These are phyloP conservation scores for Onygenales sp. DNA, from an alignment of 2,329 filamentous ascomycete species.

Conservation along the genomic window DNA sequence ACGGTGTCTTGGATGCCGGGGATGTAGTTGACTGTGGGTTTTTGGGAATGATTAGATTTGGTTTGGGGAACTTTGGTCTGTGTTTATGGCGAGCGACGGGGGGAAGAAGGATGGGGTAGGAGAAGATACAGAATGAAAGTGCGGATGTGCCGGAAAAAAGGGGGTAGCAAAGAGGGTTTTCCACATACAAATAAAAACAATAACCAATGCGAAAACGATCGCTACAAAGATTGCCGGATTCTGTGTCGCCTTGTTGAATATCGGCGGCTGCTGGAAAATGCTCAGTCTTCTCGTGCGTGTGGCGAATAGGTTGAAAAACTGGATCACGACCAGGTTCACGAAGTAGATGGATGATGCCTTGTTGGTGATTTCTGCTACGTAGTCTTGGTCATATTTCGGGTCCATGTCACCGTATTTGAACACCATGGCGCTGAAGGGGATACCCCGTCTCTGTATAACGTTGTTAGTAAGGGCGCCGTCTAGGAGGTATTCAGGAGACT, in stretches of 20 bases:
- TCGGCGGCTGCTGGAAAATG: constrained; percentile 63
- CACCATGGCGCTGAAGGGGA: constrained; percentile 57
- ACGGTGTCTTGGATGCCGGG: constrained; percentile 54
- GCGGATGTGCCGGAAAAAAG: neutral
- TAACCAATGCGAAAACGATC: constrained; percentile 57
- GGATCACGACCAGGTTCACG: constrained; percentile 70
- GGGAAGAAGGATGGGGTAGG: neutral
- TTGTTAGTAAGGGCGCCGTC: constrained; percentile 15
- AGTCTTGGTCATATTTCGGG: constrained; percentile 43
- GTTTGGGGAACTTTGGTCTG: constrained; percentile 10
- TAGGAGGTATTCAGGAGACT: constrained; percentile 30
- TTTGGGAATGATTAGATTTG: neutral
- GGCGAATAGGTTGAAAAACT: constrained; percentile 60
- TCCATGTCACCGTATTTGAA: constrained; percentile 54
- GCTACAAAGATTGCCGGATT: constrained; percentile 63
- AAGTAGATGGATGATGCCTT: constrained; percentile 68
- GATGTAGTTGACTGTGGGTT: constrained; percentile 44
- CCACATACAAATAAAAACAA: constrained; percentile 56
- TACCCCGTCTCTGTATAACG: constrained; percentile 39
- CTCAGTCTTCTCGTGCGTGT: constrained; percentile 56
- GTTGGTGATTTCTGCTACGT: constrained; percentile 48
- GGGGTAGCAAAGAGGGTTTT: neutral
- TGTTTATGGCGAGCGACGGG: neutral
- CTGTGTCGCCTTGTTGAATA: constrained; percentile 54
- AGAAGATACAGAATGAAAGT: neutral